Evolutionary conservation across 2,329 filamentous ascomycete species (phyloP).

Genomic region (Leptographium procerum): DNA sequence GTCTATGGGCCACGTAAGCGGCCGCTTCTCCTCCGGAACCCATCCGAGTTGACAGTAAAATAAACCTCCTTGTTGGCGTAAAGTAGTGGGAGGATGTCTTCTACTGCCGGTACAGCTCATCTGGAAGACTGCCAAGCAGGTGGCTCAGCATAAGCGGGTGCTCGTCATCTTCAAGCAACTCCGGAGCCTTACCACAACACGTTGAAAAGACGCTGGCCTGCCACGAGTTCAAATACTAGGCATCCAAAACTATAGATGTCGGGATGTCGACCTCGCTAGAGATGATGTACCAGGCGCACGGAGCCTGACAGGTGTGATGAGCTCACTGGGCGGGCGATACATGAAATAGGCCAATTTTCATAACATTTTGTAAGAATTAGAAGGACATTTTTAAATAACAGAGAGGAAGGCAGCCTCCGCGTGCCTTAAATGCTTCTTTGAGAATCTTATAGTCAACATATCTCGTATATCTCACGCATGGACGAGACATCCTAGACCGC

Average conservation of each 20-base stretch:
- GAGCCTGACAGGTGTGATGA: neutral
- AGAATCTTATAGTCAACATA: too few species aligned
- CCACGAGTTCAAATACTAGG: neutral
- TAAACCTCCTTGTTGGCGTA: neutral
- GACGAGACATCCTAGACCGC: too few species aligned
- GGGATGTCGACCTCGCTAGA: neutral
- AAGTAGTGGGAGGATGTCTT: neutral
- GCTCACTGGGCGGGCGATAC: too few species aligned
- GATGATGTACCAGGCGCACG: neutral
- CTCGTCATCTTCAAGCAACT: neutral
- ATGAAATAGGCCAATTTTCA: too few species aligned
- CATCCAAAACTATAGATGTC: neutral
- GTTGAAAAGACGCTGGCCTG: neutral
- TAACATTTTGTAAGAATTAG: too few species aligned
- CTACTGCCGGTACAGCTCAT: neutral
- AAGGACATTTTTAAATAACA: too few species aligned
- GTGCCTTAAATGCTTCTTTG: too few species aligned
- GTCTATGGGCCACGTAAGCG: neutral
- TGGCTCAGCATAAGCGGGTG: neutral
- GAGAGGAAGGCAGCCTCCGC: too few species aligned
- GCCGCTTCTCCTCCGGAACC: neutral
- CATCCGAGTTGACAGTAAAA: neutral
- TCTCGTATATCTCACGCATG: too few species aligned
- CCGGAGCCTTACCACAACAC: neutral
- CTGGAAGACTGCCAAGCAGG: neutral